These are phyloP conservation scores for Kondoa subrosea DNA, from an alignment of 768 basidiomycete genomes.

Conservation along the genomic window DNA sequence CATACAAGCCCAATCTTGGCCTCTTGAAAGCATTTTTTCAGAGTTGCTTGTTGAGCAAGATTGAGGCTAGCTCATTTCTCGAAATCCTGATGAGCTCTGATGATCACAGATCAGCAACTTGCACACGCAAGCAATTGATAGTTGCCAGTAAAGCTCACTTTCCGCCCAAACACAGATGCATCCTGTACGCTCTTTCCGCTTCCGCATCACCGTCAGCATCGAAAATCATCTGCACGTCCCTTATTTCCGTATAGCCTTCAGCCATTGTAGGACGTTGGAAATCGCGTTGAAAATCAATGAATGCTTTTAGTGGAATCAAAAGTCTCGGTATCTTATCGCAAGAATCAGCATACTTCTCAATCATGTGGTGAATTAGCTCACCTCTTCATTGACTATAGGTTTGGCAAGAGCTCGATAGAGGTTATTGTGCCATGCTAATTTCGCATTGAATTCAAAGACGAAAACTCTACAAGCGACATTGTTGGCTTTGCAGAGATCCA, in stretches of 20 bases:
- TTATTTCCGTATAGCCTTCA: conserved; percentile 65
- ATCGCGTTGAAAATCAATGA: conserved; percentile 24
- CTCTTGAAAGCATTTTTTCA: too few species aligned
- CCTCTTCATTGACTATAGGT: neutral
- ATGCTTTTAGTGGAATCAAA: conserved; percentile 12
- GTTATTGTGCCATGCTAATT: conserved; percentile 51
- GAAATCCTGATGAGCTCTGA: too few species aligned
- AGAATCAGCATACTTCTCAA: neutral
- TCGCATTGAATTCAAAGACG: conserved; percentile 5
- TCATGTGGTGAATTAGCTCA: neutral
- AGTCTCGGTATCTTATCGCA: conserved; percentile 1
- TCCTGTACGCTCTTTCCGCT: too few species aligned
- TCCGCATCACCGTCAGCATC: too few species aligned
- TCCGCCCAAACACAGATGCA: too few species aligned
- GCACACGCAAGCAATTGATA: too few species aligned
- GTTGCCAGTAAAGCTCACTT: too few species aligned
- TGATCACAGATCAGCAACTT: too few species aligned
- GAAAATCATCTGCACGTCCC: conserved; percentile 64
- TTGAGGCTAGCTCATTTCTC: too few species aligned
- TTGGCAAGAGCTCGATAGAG: conserved; percentile 45
- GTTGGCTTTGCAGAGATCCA: conserved; percentile 44
- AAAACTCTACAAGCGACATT: conserved; percentile 18
- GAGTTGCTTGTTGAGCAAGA: too few species aligned
- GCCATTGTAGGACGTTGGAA: conserved; percentile 46
- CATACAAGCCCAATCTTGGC: too few species aligned